Evolutionary conservation across 2,329 filamentous ascomycete species (phyloP).

Genomic region (Paramyrothecium roridum): DNA sequence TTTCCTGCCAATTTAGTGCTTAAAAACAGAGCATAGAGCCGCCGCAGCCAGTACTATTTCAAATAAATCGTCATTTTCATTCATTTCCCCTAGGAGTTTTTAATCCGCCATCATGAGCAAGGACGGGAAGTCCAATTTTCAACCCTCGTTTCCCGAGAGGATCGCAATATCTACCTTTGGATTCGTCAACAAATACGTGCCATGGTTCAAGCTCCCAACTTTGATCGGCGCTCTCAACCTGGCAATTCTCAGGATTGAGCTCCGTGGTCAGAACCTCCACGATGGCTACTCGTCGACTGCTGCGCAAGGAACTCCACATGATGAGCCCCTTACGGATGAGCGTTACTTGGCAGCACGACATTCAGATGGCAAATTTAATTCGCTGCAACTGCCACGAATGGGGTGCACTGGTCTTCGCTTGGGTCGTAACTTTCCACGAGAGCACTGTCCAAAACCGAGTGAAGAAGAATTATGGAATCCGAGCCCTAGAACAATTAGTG

Average conservation of each 20-base stretch:
- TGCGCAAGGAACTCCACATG: conserved; percentile 29
- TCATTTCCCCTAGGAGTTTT: neutral
- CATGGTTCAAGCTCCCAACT: conserved; percentile 39
- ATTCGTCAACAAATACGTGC: conserved; percentile 30
- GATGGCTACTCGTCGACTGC: conserved; percentile 30
- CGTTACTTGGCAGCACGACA: conserved; percentile 32
- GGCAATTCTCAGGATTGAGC: conserved; percentile 34
- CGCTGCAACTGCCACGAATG: conserved; percentile 36
- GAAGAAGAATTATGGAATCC: conserved; percentile 38
- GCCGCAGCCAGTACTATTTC: too few species aligned
- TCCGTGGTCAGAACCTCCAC: conserved; percentile 39
- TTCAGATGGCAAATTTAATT: conserved; percentile 42
- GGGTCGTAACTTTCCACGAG: conserved; percentile 38
- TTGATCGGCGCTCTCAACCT: conserved; percentile 38
- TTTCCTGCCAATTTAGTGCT: neutral
- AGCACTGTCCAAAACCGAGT: conserved; percentile 30
- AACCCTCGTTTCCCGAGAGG: conserved; percentile 21
- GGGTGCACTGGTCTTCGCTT: conserved; percentile 41
- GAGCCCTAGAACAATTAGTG: conserved; percentile 38
- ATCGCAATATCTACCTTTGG: conserved; percentile 29
- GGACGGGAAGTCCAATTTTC: conserved; percentile 12
- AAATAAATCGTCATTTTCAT: too few species aligned
- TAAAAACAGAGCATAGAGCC: too few species aligned
- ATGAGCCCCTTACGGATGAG: conserved; percentile 22
- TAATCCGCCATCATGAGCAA: neutral